Conservation (phyloP, 805 yeast species). For the Cyberlindnera euphorbiiphila region DNA sequence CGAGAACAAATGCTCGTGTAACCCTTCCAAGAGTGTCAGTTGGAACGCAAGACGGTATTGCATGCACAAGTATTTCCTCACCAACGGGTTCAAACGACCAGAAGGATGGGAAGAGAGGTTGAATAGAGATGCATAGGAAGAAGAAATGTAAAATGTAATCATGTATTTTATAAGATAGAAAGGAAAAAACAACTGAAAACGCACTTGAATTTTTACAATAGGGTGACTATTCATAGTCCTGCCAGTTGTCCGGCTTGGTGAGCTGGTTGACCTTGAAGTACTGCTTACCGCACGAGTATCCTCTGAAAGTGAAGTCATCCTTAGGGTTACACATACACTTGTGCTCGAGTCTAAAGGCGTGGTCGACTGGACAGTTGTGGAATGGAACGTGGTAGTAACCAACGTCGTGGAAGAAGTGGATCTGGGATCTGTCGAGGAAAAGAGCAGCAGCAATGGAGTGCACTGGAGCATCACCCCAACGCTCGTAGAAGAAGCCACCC, state of each 20-base stretch:
- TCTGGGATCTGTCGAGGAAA: slow-evolving; percentile 50
- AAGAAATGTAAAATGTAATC: background rate
- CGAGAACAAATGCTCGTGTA: slow-evolving; percentile 66
- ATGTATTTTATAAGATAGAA: no score
- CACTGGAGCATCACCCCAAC: slow-evolving; percentile 94
- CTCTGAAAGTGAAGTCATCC: slow-evolving; percentile 74
- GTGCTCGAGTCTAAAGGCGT: slow-evolving; percentile 51
- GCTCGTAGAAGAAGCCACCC: slow-evolving; percentile 82
- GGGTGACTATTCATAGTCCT: slow-evolving; percentile 46
- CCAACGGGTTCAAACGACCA: slow-evolving; percentile 50
- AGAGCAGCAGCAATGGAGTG: slow-evolving; percentile 74
- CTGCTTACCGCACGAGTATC: slow-evolving; percentile 69
- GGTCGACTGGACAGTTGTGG: slow-evolving; percentile 73
- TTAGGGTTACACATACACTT: slow-evolving; percentile 74
- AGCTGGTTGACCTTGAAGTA: slow-evolving; percentile 52
- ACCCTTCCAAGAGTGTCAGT: slow-evolving; percentile 64
- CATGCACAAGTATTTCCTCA: slow-evolving; percentile 55
- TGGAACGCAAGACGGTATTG: slow-evolving; percentile 62
- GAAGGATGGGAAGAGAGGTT: slow-evolving; percentile 56
- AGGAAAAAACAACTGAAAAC: background rate
- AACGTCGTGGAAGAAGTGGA: slow-evolving; percentile 71
- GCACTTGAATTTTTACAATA: slow-evolving; percentile 1
- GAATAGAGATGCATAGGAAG: slow-evolving; percentile 7
- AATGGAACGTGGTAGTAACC: slow-evolving; percentile 81
- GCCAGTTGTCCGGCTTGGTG: slow-evolving; percentile 69